A percentile compares a stretch with the other conserved stretches of the same genome.
Conservation (phyloP, 345 rosid species). For the Dipteronia sinensis region DNA sequence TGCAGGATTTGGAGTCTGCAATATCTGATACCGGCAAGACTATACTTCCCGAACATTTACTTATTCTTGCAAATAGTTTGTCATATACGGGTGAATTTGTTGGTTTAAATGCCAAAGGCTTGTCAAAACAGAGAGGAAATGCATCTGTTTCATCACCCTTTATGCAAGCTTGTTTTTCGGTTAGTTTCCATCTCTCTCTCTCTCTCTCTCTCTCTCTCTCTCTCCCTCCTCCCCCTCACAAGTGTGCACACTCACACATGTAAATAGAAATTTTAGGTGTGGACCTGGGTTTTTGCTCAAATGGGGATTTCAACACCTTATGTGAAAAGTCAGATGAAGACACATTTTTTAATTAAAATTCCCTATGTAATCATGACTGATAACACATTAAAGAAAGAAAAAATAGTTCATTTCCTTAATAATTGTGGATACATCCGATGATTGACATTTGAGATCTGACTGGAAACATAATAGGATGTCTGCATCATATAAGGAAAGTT, state of each 20-base stretch:
- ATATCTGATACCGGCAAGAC: conserved; percentile 77
- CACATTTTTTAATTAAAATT: background rate
- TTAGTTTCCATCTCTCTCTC: conserved; percentile 35
- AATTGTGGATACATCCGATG: too few species aligned
- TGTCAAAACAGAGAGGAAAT: conserved; percentile 60
- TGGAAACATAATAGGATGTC: too few species aligned
- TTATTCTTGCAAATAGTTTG: conserved; percentile 63
- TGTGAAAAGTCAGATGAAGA: background rate
- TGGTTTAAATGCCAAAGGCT: conserved; percentile 71
- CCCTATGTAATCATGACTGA: background rate
- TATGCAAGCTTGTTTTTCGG: conserved; percentile 91
- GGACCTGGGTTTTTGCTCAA: background rate
- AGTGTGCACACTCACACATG: background rate
- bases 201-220: too few species aligned
- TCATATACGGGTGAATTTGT: conserved; percentile 92
- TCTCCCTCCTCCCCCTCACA: background rate
- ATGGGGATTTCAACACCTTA: background rate
- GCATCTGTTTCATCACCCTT: conserved; percentile 71
- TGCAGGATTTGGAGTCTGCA: conserved; percentile 77
- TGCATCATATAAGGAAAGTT: too few species aligned
- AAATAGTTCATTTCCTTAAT: too few species aligned
- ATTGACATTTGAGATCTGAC: too few species aligned
- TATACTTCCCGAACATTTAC: conserved; percentile 69
- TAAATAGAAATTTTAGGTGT: background rate
- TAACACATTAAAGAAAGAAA: background rate